Evolutionary conservation across 2,329 filamentous ascomycete genomes (phyloP), one percentile per base, ranked within the genome.

Genomic region (Stachybotrys elegans): DNA sequence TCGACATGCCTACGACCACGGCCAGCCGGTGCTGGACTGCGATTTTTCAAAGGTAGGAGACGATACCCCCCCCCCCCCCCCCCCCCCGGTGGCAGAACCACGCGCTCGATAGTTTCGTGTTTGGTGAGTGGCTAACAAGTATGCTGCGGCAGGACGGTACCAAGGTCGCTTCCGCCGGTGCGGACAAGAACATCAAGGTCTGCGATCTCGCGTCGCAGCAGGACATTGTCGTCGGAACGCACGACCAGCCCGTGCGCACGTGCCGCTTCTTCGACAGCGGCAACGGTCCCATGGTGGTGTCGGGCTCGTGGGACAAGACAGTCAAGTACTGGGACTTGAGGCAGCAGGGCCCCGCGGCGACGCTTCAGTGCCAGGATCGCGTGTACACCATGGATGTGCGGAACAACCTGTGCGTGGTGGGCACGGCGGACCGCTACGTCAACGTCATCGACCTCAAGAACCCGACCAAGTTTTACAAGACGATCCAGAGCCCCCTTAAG

Each of bases 401-500:
- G 60, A 84, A 92, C 61, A 85, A 93, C 57, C 76, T 98, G 41
- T 79, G 96, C 34, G 93, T 98, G 17, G 75, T 96, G 45, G 93
- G 87, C 49, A 97, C 91, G 1, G 93, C 93, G 12, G 93, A 98
- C 61, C 83, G 93, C 48, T 95, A 94, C 68, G 95, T 98, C 74
- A 91, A 97, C 65, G 85, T 98, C 50, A 76, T 98, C 69, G 90
- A 95, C 68, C 79, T 98, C 44, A 84, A 86, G 61, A 84, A 94
- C 48, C 93, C 93, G 4, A 81, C 80, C 43, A 89, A 88, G 57
- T 89, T 96, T 67, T 96, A 95, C 79, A 98, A 98, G 78, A 92
- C 88, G 9, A 78, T 96, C 41, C 89, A 95, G 69, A 95, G 89
- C 60, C 93, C 93, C 4, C 78, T 98, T 36, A 98, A 98, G 71